These are phyloP conservation scores for Magnolia changhungtana DNA, from an alignment of 164 flowering plant species.

Conservation along the genomic window DNA sequence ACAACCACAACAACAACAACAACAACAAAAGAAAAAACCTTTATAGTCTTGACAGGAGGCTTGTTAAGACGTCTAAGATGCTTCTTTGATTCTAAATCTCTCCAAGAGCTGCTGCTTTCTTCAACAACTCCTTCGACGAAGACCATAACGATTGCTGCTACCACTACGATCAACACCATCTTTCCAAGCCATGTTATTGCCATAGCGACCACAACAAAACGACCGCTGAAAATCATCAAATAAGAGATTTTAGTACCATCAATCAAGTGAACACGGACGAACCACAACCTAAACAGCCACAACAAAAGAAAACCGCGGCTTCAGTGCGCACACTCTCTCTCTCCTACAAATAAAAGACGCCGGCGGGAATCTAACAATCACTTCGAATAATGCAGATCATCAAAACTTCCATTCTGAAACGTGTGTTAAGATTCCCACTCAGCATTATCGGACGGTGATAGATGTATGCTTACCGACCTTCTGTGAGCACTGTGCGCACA, in stretches of 20 bases:
- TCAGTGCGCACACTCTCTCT: too few species aligned
- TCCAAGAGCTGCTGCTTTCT: not conserved
- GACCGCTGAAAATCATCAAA: not conserved
- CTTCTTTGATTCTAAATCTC: constrained; percentile 49
- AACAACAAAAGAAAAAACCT: constrained; percentile 33
- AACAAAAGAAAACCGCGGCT: too few species aligned
- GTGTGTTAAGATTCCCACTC: not conserved
- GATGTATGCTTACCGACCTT: too few species aligned
- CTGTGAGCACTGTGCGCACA: too few species aligned
- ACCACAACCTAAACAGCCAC: not conserved
- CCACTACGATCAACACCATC: not conserved
- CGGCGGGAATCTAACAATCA: not conserved
- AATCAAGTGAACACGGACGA: not conserved
- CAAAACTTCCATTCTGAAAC: not conserved
- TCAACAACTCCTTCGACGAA: not conserved
- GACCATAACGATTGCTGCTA: not conserved
- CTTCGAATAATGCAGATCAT: not conserved
- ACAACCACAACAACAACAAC: too few species aligned
- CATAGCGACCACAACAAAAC: not conserved
- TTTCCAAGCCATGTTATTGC: not conserved
- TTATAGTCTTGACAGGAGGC: constrained; percentile 59
- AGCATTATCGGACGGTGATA: too few species aligned
- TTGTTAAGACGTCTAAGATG: constrained; percentile 78
- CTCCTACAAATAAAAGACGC: not conserved
- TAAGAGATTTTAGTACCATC: not conserved